Conservation (phyloP, 768 basidiomycete genomes). For the Chalciporus pseudorubinellus region DNA sequence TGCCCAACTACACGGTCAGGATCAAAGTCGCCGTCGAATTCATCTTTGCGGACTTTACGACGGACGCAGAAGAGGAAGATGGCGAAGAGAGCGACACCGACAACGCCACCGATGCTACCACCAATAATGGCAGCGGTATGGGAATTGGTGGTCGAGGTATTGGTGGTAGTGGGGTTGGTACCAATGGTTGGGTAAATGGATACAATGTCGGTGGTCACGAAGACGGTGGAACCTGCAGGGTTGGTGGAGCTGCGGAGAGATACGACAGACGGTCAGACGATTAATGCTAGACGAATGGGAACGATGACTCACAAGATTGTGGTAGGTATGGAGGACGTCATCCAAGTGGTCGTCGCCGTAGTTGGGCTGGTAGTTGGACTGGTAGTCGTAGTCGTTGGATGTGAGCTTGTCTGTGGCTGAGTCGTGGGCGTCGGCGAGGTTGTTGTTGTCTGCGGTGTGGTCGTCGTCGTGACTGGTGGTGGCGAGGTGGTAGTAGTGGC, state of each 20-base stretch:
- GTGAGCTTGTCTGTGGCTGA: not conserved
- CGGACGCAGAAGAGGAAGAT: conserved; percentile 33
- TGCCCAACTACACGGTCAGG: conserved; percentile 35
- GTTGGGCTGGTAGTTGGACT: not conserved
- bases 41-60: conserved; percentile 28
- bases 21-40: conserved; percentile 52
- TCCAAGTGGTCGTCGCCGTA: not conserved
- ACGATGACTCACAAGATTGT: conserved; percentile 17
- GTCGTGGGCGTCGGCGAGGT: conserved; percentile 3
- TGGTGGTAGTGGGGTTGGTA: conserved; percentile 15
- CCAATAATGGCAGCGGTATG: conserved; percentile 47
- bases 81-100: conserved; percentile 24
- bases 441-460: no score
- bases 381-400: conserved; percentile 1
- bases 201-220: conserved; percentile 10
- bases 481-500: not conserved
- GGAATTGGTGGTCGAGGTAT: conserved; percentile 7
- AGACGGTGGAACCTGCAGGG: conserved; percentile 17
- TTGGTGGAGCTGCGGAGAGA: conserved; percentile 21
- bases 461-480: no score
- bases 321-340: conserved; percentile 19
- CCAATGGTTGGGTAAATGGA: not conserved
- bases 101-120: conserved; percentile 49
- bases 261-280: not conserved
- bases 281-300: not conserved